These are phyloP conservation scores for Gastrodia elata DNA, from an alignment of 106 monocot genomes.

Conservation along the genomic window DNA sequence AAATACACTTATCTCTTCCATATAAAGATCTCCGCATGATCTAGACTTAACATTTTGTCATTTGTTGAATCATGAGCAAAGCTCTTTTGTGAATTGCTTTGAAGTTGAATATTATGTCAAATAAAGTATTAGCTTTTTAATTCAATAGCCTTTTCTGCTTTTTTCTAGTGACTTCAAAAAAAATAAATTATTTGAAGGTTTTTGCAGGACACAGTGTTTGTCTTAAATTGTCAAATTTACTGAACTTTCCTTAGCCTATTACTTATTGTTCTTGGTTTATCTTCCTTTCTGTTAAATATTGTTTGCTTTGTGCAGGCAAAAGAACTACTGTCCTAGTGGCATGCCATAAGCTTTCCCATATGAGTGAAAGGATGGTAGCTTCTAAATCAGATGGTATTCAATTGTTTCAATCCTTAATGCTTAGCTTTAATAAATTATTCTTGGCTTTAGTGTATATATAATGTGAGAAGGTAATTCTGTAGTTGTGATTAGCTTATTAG, in stretches of 20 bases:
- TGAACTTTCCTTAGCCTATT: not conserved
- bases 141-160: not conserved
- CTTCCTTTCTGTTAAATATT: not conserved
- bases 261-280: not conserved
- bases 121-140: not conserved
- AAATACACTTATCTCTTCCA: too few species aligned
- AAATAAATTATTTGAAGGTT: too few species aligned
- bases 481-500: not conserved
- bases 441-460: not conserved
- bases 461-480: not conserved
- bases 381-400: conserved; percentile 6
- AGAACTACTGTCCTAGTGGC: not conserved
- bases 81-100: not conserved
- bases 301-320: conserved; percentile 3
- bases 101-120: not conserved
- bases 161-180: not conserved
- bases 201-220: too few species aligned
- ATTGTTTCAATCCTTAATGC: not conserved
- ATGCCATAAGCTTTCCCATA: not conserved
- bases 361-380: not conserved
- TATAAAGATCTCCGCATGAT: too few species aligned
- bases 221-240: too few species aligned
- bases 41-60: too few species aligned
- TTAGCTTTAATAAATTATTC: not conserved
- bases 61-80: too few species aligned